Evolutionary conservation across 257 asterid genomes (phyloP).

Genomic region (Fraxinus excelsior): DNA sequence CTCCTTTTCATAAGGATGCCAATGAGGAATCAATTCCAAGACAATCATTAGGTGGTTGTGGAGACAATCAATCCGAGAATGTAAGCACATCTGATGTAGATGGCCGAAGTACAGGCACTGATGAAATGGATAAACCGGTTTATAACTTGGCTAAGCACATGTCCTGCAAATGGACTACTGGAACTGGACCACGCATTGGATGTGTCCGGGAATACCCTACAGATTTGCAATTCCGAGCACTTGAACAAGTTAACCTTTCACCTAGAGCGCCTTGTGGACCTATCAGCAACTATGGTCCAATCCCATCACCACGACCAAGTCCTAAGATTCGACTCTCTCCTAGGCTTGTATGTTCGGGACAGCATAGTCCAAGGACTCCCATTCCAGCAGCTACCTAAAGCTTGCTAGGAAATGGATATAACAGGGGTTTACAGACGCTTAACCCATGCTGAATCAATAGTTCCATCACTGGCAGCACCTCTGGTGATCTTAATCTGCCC

Average conservation of each 20-base stretch:
- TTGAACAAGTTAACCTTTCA: conserved; percentile 28
- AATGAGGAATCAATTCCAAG: conserved; percentile 26
- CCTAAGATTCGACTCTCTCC: conserved; percentile 29
- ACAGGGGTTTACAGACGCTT: neutral
- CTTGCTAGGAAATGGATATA: neutral
- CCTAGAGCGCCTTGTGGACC: conserved; percentile 21
- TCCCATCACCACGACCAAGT: conserved; percentile 31
- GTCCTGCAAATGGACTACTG: conserved; percentile 25
- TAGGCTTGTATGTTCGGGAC: conserved; percentile 35
- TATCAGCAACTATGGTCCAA: conserved; percentile 14
- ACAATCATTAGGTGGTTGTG: neutral
- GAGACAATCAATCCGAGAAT: conserved; percentile 7
- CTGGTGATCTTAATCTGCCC: conserved; percentile 16
- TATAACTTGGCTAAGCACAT: conserved; percentile 15
- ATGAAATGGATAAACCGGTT: neutral
- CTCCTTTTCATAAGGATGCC: conserved; percentile 21
- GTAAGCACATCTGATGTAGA: conserved; percentile 15
- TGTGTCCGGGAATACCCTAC: conserved; percentile 32
- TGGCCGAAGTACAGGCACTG: neutral
- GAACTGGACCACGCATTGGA: conserved; percentile 29
- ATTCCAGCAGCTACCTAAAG: conserved; percentile 32
- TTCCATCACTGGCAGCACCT: neutral
- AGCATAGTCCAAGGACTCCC: conserved; percentile 51
- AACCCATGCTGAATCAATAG: neutral
- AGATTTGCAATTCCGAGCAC: conserved; percentile 27